phyloP scores from a whole-genome alignment of 2,329 filamentous ascomycete species.

The Colletotrichum neosansevieriae region DNA sequence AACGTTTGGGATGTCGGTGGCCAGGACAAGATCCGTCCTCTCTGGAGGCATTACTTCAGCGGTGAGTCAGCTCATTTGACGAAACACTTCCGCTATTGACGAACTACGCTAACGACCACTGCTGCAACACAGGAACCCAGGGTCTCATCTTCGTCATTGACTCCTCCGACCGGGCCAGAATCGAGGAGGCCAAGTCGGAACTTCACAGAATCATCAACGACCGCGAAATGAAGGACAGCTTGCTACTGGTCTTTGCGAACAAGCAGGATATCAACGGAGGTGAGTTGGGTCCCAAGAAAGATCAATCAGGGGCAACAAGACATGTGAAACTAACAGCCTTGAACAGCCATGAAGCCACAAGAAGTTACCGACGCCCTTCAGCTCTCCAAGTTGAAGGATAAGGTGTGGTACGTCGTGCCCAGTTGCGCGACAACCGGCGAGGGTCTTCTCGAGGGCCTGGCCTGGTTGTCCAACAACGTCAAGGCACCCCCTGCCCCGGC shows the following conservation, averaged over 20 bases:
- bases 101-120: conserved; percentile 11
- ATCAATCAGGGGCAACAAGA: not conserved
- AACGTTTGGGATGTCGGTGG: conserved; percentile 99
- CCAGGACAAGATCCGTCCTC: conserved; percentile 97
- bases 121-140: conserved; percentile 79
- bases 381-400: conserved; percentile 82
- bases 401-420: conserved; percentile 87
- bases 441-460: conserved; percentile 83
- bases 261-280: conserved; percentile 95
- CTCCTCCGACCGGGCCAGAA: conserved; percentile 89
- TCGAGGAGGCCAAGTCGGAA: conserved; percentile 93
- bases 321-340: conserved; percentile 8
- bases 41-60: conserved; percentile 98
- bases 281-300: conserved; percentile 49
- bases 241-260: conserved; percentile 96
- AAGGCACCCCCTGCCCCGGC: conserved; percentile 70
- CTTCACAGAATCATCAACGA: conserved; percentile 98
- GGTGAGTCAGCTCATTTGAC: conserved; percentile 59
- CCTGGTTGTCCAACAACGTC: conserved; percentile 87
- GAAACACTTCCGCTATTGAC: not conserved
- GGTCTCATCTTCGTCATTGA: conserved; percentile 99
- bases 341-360: conserved; percentile 79
- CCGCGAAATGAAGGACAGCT: conserved; percentile 95
- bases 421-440: conserved; percentile 86
- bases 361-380: conserved; percentile 84